These are phyloP conservation scores for Apiospora marii DNA, from an alignment of 2,329 filamentous ascomycete genomes.

Conservation along the genomic window DNA sequence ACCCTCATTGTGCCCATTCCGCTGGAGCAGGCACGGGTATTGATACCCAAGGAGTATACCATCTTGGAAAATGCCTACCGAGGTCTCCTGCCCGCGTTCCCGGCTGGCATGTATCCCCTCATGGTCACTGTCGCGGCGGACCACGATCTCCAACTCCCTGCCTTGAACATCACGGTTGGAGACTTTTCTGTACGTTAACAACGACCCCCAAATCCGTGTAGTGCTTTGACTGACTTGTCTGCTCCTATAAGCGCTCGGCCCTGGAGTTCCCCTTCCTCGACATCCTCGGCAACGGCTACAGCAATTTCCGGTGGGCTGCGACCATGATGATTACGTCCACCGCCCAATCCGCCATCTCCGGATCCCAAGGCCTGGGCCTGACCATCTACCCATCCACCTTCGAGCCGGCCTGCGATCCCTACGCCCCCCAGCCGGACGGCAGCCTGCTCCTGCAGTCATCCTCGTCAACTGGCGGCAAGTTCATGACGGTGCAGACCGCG, in stretches of 20 bases:
- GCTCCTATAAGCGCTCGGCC: slow-evolving; percentile 52
- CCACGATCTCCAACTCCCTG: slow-evolving; percentile 56
- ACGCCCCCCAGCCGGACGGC: slow-evolving; percentile 41
- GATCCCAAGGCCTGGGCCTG: slow-evolving; percentile 56
- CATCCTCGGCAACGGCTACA: slow-evolving; percentile 56
- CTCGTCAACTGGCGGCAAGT: too few relatives aligned
- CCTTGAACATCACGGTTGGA: slow-evolving; percentile 47
- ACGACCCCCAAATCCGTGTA: background rate
- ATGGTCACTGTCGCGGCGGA: slow-evolving; percentile 58
- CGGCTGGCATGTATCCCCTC: slow-evolving; percentile 60
- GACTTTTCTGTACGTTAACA: slow-evolving; percentile 55
- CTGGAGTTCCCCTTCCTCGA: slow-evolving; percentile 66
- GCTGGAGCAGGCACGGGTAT: slow-evolving; percentile 50
- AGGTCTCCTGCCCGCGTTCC: slow-evolving; percentile 56
- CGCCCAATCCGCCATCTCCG: slow-evolving; percentile 52
- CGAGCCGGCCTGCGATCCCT: slow-evolving; percentile 58
- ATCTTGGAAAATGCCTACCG: slow-evolving; percentile 60
- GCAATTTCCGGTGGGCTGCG: slow-evolving; percentile 59
- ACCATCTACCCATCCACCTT: slow-evolving; percentile 51
- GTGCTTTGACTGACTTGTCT: slow-evolving; percentile 19
- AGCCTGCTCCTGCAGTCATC: slow-evolving; percentile 32
- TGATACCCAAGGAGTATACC: slow-evolving; percentile 57
- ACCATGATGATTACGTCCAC: slow-evolving; percentile 54
- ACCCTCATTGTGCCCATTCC: slow-evolving; percentile 60
- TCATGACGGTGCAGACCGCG: slow-evolving; percentile 40